Conservation (phyloP, 164 flowering plant species). For the Piper betle region DNA sequence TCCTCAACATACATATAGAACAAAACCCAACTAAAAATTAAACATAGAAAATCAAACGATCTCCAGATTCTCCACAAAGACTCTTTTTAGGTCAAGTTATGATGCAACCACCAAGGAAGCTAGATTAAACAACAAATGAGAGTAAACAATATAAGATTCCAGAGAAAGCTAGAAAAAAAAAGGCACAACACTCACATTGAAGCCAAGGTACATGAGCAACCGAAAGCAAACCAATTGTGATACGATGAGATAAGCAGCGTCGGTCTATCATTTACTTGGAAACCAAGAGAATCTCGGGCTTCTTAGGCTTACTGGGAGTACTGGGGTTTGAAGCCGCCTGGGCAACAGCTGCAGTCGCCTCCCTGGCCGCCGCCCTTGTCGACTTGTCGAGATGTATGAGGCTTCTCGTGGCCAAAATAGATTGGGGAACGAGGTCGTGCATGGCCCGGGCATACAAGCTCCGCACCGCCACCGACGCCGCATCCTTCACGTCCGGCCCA, state of each 20-base stretch:
- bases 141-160: too few relatives aligned
- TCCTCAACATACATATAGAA: too few relatives aligned
- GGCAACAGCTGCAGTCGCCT: slow-evolving; percentile 20
- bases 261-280: slow-evolving; percentile 43
- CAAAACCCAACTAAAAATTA: too few relatives aligned
- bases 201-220: too few relatives aligned
- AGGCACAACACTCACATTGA: too few relatives aligned
- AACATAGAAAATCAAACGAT: too few relatives aligned
- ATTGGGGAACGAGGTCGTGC: slow-evolving; percentile 83
- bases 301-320: slow-evolving; percentile 79
- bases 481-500: slow-evolving; percentile 58
- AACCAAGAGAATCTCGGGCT: slow-evolving; percentile 73
- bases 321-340: slow-evolving; percentile 47
- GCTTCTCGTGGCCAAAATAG: slow-evolving; percentile 74
- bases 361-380: slow-evolving; percentile 31
- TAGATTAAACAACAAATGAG: too few relatives aligned
- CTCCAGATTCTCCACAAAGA: too few relatives aligned
- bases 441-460: slow-evolving; percentile 78
- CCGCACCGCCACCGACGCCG: slow-evolving; percentile 66
- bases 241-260: background rate
- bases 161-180: too few relatives aligned
- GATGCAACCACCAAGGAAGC: too few relatives aligned
- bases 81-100: too few relatives aligned
- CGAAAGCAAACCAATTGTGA: background rate
- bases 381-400: slow-evolving; percentile 75